A percentile compares a stretch with the other conserved stretches of the same genome.
These are phyloP conservation scores for Botrytis aclada DNA, from an alignment of 2,329 filamentous ascomycete species.

Conservation along the genomic window DNA sequence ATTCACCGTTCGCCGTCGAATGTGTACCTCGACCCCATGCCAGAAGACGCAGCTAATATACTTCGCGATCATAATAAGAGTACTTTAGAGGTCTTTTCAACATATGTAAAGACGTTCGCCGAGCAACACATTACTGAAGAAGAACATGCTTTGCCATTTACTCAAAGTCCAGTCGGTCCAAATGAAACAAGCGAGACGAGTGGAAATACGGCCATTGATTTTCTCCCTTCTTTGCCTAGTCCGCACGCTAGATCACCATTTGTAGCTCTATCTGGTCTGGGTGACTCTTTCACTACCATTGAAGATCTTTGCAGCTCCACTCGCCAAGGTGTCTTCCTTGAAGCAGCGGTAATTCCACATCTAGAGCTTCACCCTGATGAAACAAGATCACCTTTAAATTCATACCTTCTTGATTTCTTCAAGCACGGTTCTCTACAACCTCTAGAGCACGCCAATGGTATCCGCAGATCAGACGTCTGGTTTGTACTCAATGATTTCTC, in stretches of 20 bases:
- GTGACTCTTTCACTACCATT: constrained; percentile 62
- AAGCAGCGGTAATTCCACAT: constrained; percentile 69
- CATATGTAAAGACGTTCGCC: constrained; percentile 67
- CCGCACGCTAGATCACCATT: constrained; percentile 63
- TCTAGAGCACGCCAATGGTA: constrained; percentile 61
- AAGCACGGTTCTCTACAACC: constrained; percentile 64
- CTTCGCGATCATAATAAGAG: constrained; percentile 61
- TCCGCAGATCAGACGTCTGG: constrained; percentile 67
- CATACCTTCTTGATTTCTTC: constrained; percentile 74
- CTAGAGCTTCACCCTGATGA: constrained; percentile 60
- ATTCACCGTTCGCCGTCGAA: constrained; percentile 59
- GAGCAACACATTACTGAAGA: constrained; percentile 51
- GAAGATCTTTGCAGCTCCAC: constrained; percentile 64
- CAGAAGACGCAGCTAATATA: constrained; percentile 52
- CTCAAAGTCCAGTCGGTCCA: constrained; percentile 30
- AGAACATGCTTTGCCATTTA: constrained; percentile 35
- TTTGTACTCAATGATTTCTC: constrained; percentile 67
- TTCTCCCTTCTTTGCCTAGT: constrained; percentile 39
- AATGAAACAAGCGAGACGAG: not conserved
- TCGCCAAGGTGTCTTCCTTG: constrained; percentile 68
- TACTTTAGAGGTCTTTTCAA: constrained; percentile 59
- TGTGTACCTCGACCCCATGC: constrained; percentile 63
- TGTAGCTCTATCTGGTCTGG: constrained; percentile 65
- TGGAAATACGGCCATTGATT: constrained; percentile 22
- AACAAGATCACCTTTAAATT: constrained; percentile 52